phyloP scores from a whole-genome alignment of 768 basidiomycete genomes.

The Suillus americanus region DNA sequence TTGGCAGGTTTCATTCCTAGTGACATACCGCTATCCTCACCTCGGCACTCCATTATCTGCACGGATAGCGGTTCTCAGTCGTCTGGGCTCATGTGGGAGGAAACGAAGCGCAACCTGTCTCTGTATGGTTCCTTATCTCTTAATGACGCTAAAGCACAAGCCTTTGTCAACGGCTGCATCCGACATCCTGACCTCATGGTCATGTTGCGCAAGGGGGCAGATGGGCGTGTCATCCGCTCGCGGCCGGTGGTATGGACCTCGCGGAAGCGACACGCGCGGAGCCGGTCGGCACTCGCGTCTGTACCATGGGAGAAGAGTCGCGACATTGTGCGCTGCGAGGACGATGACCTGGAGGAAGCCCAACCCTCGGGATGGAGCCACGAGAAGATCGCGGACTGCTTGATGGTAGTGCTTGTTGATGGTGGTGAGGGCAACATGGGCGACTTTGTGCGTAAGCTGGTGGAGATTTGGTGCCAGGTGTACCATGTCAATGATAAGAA shows the following conservation, averaged over 20 bases:
- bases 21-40: slow-evolving; percentile 20
- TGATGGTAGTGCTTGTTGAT: slow-evolving; percentile 31
- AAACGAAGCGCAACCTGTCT: slow-evolving; percentile 25
- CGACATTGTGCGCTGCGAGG: slow-evolving; percentile 17
- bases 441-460: slow-evolving; percentile 30
- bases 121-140: slow-evolving; percentile 29
- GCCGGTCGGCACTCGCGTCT: slow-evolving; percentile 23
- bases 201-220: slow-evolving; percentile 29
- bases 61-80: slow-evolving; percentile 11
- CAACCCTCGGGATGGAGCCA: slow-evolving; percentile 18
- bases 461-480: slow-evolving; percentile 27
- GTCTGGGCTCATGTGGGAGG: slow-evolving; percentile 27
- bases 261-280: slow-evolving; percentile 27
- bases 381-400: slow-evolving; percentile 24
- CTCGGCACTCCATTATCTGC: slow-evolving; percentile 24
- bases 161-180: slow-evolving; percentile 31
- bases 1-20: slow-evolving; percentile 32
- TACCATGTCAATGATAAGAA: slow-evolving; percentile 22
- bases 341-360: slow-evolving; percentile 25
- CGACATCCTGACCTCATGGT: slow-evolving; percentile 32
- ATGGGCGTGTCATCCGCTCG: slow-evolving; percentile 28
- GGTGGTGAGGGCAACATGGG: slow-evolving; percentile 25
- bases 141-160: slow-evolving; percentile 26
- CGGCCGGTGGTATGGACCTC: slow-evolving; percentile 25
- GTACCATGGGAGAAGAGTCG: slow-evolving; percentile 24